phyloP scores from a whole-genome alignment of 805 yeast species.

The Saccharomycopsis amapae region DNA sequence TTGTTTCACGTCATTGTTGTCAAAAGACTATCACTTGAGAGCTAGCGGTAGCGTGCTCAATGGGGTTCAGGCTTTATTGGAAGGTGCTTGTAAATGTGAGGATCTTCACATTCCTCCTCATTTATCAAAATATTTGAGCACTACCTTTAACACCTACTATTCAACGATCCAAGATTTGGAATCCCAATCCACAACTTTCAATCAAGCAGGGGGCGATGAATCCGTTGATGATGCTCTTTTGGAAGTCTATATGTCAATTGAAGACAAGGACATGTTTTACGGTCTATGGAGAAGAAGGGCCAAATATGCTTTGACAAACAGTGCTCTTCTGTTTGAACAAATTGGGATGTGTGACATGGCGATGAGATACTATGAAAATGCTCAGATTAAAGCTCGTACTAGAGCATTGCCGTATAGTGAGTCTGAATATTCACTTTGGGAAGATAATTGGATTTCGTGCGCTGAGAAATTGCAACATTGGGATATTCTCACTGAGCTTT shows the following conservation, averaged over 20 bases:
- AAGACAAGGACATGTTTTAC: conserved; percentile 94
- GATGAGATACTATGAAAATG: conserved; percentile 86
- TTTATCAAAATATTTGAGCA: conserved; percentile 79
- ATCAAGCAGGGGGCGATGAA: neutral
- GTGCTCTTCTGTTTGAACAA: conserved; percentile 91
- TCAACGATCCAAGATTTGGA: conserved; percentile 81
- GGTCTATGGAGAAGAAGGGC: conserved; percentile 98
- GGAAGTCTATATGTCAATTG: conserved; percentile 80
- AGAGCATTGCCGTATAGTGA: conserved; percentile 95
- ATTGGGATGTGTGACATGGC: conserved; percentile 94
- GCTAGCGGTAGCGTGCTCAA: conserved; percentile 84
- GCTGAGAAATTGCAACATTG: conserved; percentile 97
- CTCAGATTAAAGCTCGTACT: conserved; percentile 92
- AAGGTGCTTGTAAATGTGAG: conserved; percentile 68
- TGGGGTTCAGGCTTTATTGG: conserved; percentile 75
- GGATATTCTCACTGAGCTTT: conserved; percentile 94
- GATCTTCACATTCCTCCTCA: conserved; percentile 86
- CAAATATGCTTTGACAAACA: conserved; percentile 84
- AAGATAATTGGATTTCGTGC: conserved; percentile 96
- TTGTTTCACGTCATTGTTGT: conserved; percentile 68
- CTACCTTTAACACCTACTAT: conserved; percentile 86
- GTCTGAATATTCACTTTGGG: conserved; percentile 94
- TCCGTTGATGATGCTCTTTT: conserved; percentile 77
- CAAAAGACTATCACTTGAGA: conserved; percentile 86
- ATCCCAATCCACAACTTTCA: conserved; percentile 26